Evolutionary conservation across 1,139 yeast genomes (phyloP).

Genomic region (Lodderomyces metapsilosis): DNA sequence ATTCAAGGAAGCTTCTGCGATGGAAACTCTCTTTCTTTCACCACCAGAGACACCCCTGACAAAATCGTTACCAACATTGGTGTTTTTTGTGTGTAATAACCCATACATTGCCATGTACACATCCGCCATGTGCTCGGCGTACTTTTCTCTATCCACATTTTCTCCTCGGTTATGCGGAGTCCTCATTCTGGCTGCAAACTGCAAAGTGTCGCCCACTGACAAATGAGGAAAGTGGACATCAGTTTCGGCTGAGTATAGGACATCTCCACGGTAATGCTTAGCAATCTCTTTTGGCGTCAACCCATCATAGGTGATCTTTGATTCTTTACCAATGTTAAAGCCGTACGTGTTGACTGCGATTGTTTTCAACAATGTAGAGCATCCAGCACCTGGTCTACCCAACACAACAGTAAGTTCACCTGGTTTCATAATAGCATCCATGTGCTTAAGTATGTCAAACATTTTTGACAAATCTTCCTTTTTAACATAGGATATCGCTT

Average conservation of each 20-base stretch:
- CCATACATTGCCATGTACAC: constrained; percentile 21
- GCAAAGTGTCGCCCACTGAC: constrained; percentile 51
- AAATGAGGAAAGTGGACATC: constrained; percentile 57
- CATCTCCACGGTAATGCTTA: constrained; percentile 44
- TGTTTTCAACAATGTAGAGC: constrained; percentile 74
- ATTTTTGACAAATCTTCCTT: constrained; percentile 11
- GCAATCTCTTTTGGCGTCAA: constrained; percentile 27
- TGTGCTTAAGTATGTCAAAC: constrained; percentile 33
- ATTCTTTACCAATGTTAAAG: constrained; percentile 53
- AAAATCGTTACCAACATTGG: constrained; percentile 30
- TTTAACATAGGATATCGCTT: constrained; percentile 12
- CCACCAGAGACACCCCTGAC: constrained; percentile 45
- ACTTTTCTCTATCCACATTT: constrained; percentile 34
- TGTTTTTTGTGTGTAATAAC: constrained; percentile 19
- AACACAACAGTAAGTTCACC: constrained; percentile 71
- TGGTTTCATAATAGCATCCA: constrained; percentile 43
- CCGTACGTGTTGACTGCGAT: constrained; percentile 73
- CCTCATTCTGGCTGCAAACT: constrained; percentile 41
- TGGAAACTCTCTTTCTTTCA: constrained; percentile 45
- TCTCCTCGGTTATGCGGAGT: constrained; percentile 41
- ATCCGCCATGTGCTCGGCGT: constrained; percentile 32
- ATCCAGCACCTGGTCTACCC: constrained; percentile 59
- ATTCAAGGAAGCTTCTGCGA: constrained; percentile 41
- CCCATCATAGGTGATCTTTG: constrained; percentile 39
- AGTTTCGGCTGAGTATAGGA: constrained; percentile 55